Evolutionary conservation across 164 flowering plant species (phyloP).

Genomic region (Umbilicus rupestris): DNA sequence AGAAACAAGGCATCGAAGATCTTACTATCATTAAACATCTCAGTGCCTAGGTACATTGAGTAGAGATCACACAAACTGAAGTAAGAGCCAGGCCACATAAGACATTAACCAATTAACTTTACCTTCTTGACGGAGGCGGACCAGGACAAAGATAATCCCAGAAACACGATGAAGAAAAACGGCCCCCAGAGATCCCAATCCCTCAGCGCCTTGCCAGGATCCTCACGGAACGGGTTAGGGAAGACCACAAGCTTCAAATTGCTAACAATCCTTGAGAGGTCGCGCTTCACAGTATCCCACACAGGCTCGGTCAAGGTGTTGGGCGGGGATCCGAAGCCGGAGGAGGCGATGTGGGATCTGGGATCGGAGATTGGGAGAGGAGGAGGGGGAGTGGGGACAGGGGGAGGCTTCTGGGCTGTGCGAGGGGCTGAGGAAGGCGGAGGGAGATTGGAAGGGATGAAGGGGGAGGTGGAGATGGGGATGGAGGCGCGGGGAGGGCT

Average conservation of each 20-base stretch:
- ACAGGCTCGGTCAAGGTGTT: conserved; percentile 91
- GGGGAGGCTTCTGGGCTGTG: conserved; percentile 19
- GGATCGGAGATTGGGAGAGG: conserved; percentile 14
- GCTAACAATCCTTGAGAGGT: conserved; percentile 80
- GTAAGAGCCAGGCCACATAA: background rate
- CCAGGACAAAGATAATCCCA: conserved; percentile 87
- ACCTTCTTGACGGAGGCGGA: conserved; percentile 98
- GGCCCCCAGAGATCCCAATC: conserved; percentile 99
- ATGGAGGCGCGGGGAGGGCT: conserved; percentile 75
- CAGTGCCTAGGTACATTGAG: background rate
- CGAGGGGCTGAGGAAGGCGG: conserved; percentile 16
- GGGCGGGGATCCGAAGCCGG: conserved; percentile 65
- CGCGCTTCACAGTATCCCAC: conserved; percentile 95
- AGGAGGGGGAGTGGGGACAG: conserved; percentile 20
- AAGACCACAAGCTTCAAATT: conserved; percentile 96
- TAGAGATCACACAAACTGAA: background rate
- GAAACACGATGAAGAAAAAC: conserved; percentile 89
- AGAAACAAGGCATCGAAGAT: background rate
- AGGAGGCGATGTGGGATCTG: conserved; percentile 16
- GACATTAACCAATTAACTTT: too few relatives aligned
- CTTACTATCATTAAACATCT: background rate
- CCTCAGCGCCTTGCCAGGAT: conserved; percentile 90
- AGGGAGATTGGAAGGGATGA: conserved; percentile 51
- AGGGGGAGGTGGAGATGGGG: conserved; percentile 72
- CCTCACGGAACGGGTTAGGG: conserved; percentile 87